Conservation (phyloP, 768 basidiomycete species). For the Boletus coccyginus region DNA sequence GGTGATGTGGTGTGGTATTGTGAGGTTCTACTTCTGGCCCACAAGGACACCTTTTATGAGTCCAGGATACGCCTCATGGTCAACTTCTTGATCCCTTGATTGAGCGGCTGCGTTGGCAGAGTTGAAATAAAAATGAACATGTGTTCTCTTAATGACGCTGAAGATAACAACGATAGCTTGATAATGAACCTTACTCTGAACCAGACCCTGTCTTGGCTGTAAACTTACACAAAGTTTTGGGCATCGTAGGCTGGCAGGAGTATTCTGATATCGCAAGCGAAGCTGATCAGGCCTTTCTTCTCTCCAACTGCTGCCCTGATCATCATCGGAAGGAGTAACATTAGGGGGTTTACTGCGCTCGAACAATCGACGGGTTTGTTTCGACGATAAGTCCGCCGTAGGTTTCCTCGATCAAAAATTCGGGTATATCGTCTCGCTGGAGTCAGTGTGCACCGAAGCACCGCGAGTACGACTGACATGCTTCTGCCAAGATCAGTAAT, state of each 20-base stretch:
- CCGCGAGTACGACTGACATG: background rate
- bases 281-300: background rate
- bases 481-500: too few relatives aligned
- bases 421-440: background rate
- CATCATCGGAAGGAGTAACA: background rate
- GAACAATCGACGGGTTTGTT: background rate
- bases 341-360: background rate
- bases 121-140: background rate
- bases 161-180: constrained; percentile 15
- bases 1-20: background rate
- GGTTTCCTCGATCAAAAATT: background rate
- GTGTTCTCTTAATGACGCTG: constrained; percentile 12
- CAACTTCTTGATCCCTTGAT: too few relatives aligned
- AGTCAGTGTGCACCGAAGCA: background rate
- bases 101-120: too few relatives aligned
- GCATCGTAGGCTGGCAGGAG: background rate
- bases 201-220: background rate
- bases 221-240: background rate
- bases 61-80: too few relatives aligned
- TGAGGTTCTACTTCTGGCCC: too few relatives aligned
- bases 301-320: background rate
- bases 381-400: too few relatives aligned
- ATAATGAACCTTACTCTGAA: background rate
- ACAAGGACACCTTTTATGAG: constrained; percentile 15
- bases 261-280: background rate